These are phyloP conservation scores for Udeniomyces megalosporus DNA, from an alignment of 768 basidiomycete species.

Conservation along the genomic window DNA sequence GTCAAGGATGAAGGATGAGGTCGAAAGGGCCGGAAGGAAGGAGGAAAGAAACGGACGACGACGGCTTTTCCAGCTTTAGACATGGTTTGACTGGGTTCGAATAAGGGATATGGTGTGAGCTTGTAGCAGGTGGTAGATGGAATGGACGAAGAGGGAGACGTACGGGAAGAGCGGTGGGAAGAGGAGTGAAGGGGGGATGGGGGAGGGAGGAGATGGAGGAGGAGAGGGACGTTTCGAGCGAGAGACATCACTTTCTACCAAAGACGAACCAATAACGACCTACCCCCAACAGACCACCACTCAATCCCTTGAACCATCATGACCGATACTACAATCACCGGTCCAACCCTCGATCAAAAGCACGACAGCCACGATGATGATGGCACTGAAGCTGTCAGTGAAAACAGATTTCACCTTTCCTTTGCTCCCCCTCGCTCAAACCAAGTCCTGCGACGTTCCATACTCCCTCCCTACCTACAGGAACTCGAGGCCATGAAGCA, in stretches of 20 bases:
- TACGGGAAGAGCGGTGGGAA: not conserved
- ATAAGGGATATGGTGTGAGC: not conserved
- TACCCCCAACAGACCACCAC: no score
- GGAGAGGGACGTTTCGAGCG: not conserved
- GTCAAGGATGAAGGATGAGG: not conserved
- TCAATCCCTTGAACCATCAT: no score
- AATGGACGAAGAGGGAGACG: not conserved
- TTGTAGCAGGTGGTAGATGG: not conserved
- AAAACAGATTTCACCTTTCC: not conserved
- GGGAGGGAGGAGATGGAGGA: not conserved
- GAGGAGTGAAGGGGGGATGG: constrained; percentile 19
- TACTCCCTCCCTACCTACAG: no score
- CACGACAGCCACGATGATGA: no score
- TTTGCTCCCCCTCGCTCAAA: not conserved
- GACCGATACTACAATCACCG: no score
- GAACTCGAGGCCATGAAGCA: constrained; percentile 29
- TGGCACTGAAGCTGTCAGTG: not conserved
- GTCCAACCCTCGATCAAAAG: no score
- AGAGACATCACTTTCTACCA: no score
- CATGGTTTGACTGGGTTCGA: constrained; percentile 19
- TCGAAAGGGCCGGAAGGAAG: not conserved
- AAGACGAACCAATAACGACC: no score
- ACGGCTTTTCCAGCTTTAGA: constrained; percentile 24
- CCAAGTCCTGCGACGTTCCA: no score
- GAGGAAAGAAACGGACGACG: constrained; percentile 20